These are phyloP conservation scores for Earliella scabrosa DNA, from an alignment of 1,284 basidiomycete species.

Conservation along the genomic window DNA sequence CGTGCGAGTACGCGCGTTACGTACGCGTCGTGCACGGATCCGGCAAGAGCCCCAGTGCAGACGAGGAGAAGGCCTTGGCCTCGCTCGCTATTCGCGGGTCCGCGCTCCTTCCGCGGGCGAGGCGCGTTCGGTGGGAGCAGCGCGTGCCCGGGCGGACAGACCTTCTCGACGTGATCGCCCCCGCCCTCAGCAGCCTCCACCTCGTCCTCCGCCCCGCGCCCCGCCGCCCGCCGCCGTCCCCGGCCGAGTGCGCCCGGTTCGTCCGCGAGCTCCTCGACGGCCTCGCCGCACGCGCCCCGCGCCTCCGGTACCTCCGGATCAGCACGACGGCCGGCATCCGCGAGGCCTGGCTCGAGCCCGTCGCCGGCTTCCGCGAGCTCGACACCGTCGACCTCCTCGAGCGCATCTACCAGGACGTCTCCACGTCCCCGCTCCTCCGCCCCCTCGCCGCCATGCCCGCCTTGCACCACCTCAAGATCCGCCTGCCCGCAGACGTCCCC, in stretches of 20 bases:
- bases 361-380: slow-evolving; percentile 3
- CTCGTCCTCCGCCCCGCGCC: slow-evolving; percentile 10
- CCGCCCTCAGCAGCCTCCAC: slow-evolving; percentile 16
- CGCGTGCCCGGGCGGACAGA: not conserved
- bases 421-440: slow-evolving; percentile 2
- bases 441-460: slow-evolving; percentile 5
- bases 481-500: not conserved
- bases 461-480: slow-evolving; percentile 13
- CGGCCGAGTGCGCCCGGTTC: not conserved
- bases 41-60: not conserved
- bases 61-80: no score
- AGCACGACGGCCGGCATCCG: slow-evolving; percentile 6
- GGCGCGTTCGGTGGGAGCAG: slow-evolving; percentile 14
- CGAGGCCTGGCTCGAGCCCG: slow-evolving; percentile 14
- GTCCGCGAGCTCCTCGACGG: slow-evolving; percentile 9
- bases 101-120: slow-evolving; percentile 9
- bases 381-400: slow-evolving; percentile 16
- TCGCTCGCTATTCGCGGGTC: no score
- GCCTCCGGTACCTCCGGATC: slow-evolving; percentile 14
- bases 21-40: slow-evolving; percentile 11
- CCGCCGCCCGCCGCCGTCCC: not conserved
- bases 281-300: slow-evolving; percentile 2
- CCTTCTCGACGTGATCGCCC: slow-evolving; percentile 5
- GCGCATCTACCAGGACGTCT: not conserved
- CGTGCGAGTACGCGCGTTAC: slow-evolving; percentile 11